These are phyloP conservation scores for Ramaria rubella DNA, from an alignment of 768 basidiomycete genomes.

Conservation along the genomic window DNA sequence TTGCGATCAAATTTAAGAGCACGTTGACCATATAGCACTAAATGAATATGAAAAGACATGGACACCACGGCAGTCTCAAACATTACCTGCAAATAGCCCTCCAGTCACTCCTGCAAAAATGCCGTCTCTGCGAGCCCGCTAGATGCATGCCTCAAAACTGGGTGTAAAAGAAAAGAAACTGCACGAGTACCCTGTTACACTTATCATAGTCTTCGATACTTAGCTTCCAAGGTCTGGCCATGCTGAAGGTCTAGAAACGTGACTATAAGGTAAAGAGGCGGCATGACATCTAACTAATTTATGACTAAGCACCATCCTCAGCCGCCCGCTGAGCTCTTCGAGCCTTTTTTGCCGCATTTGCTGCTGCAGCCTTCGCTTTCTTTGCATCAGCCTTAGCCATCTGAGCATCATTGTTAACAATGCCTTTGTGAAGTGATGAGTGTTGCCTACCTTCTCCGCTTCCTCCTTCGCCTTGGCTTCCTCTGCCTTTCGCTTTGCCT, in stretches of 20 bases:
- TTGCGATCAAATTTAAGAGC: conserved; percentile 5
- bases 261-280: neutral
- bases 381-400: conserved; percentile 66
- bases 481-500: conserved; percentile 57
- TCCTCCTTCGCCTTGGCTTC: conserved; percentile 78
- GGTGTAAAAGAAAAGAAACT: neutral
- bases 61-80: neutral
- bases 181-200: conserved; percentile 4
- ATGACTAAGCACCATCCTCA: conserved; percentile 27
- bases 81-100: conserved; percentile 9
- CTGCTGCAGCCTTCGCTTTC: conserved; percentile 78
- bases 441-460: conserved; percentile 61
- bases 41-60: too few relatives aligned
- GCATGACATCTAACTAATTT: neutral
- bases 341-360: conserved; percentile 89
- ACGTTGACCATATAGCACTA: neutral
- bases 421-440: neutral
- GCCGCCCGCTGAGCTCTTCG: conserved; percentile 54
- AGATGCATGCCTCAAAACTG: neutral
- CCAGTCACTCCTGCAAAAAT: conserved; percentile 8
- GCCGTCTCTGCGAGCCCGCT: conserved; percentile 10
- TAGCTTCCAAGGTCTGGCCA: conserved; percentile 6
- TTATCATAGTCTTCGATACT: conserved; percentile 4
- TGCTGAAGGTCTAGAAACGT: neutral
- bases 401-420: conserved; percentile 23